Conservation (phyloP, 305 asterid species). For the Ajuga reptans region DNA sequence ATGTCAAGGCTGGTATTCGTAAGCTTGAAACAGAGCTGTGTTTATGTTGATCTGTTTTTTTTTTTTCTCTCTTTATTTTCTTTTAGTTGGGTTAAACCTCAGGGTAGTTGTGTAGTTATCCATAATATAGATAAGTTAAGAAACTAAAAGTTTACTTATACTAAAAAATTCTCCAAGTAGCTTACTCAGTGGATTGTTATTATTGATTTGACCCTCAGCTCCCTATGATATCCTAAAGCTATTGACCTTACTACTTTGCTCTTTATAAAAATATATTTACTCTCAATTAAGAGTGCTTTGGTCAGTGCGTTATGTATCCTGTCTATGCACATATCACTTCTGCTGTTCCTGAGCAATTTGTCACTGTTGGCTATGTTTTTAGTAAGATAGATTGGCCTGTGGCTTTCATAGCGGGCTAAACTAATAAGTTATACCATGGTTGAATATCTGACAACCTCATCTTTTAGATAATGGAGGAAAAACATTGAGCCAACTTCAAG, state of each 20-base stretch:
- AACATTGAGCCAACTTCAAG: slow-evolving; percentile 56
- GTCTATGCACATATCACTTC: background rate
- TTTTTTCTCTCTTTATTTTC: too few relatives aligned
- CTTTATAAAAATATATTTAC: too few relatives aligned
- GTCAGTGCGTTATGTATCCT: background rate
- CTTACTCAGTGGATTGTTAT: background rate
- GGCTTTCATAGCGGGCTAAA: background rate
- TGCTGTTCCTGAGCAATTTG: background rate
- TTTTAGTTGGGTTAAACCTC: too few relatives aligned
- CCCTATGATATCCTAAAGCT: background rate
- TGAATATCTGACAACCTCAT: slow-evolving; percentile 1
- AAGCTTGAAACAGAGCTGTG: background rate
- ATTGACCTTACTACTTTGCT: background rate
- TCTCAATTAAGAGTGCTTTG: background rate
- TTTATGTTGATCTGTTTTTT: too few relatives aligned
- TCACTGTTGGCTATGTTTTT: background rate
- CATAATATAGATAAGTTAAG: background rate
- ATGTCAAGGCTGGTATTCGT: background rate
- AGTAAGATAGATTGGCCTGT: background rate
- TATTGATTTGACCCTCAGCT: background rate
- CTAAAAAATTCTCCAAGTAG: background rate
- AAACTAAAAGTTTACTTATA: background rate
- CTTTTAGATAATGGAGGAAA: slow-evolving; percentile 45
- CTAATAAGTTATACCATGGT: slow-evolving; percentile 6
- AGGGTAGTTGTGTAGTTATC: too few relatives aligned